These are phyloP conservation scores for Apiospora phragmitis DNA, from an alignment of 2,329 filamentous ascomycete genomes.

Conservation along the genomic window DNA sequence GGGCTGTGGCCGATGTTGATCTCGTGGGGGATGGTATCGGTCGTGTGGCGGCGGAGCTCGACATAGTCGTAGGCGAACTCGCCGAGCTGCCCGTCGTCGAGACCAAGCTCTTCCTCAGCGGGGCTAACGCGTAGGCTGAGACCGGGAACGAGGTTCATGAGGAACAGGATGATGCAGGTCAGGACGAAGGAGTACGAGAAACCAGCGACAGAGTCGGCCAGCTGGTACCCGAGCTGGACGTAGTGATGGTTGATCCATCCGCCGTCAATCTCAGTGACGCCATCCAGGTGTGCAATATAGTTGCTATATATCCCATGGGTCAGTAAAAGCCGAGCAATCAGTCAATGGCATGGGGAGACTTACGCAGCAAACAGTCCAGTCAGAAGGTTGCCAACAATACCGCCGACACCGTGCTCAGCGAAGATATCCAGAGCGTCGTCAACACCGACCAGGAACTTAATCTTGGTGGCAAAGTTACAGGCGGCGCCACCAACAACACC, in stretches of 20 bases:
- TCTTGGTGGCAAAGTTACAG: conserved; percentile 86
- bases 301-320: conserved; percentile 41
- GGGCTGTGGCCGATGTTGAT: conserved; percentile 17
- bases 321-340: conserved; percentile 13
- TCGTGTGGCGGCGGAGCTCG: conserved; percentile 67
- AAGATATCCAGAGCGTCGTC: conserved; percentile 91
- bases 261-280: conserved; percentile 56
- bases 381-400: conserved; percentile 76
- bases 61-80: conserved; percentile 86
- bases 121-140: conserved; percentile 66
- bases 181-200: conserved; percentile 68
- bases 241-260: conserved; percentile 74
- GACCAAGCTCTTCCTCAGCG: conserved; percentile 68
- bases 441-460: conserved; percentile 71
- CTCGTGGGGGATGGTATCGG: conserved; percentile 29
- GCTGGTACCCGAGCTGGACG: conserved; percentile 69
- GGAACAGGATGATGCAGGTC: conserved; percentile 68
- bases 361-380: conserved; percentile 76
- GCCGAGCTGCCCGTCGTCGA: conserved; percentile 75
- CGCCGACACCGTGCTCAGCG: conserved; percentile 83
- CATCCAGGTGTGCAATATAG: conserved; percentile 74
- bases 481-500: conserved; percentile 62
- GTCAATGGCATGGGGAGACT: conserved; percentile 26
- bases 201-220: conserved; percentile 66
- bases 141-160: conserved; percentile 70